Base-by-base conservation (phyloP, 352 stramenopile genomes). In the Phytophthora tentaculata region DNA sequence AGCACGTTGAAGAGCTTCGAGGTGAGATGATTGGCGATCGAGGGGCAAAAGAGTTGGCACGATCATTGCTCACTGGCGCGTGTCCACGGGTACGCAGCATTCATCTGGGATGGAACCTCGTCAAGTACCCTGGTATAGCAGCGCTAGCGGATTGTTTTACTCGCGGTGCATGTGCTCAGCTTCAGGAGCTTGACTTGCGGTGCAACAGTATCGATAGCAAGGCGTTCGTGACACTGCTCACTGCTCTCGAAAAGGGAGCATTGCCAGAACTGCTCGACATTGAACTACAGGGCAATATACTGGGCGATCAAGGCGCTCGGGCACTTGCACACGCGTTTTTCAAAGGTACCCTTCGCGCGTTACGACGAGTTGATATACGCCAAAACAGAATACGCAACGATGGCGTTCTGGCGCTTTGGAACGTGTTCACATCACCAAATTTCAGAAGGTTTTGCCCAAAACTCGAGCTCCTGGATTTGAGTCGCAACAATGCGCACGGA, bases 301-400 rank as follows among this genome's bases (percentile, higher is more conserved):
- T 94, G 12, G 80, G 80, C 4, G 80, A 94, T 55, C 73, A 83
- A 51, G 83, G 83, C 2, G 82, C 77, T 22, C 86, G 86, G 16
- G 68, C 74, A 7, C 51, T 93, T 3, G 72, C 76, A 2, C 84
- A 92, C 20, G 79, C 84, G 0, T 80, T 88, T 61, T 69, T 92
- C 13, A 62, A 71, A 35, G 83, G 83, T 2, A 81, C 83, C 3
- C 67, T 91, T 13, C 73, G 63, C 8, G 56, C 61, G 1, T 63
- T 93, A 0, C 72, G 69, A 10, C 56, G 59, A 17, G 77, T 93
- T 23, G 81, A 93, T 57, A 60, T 90, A 17, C 81, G 83, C 1
- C 83, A 90, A 50, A 93, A 91, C 62, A 59, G 68, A 8, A 90
- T 91, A 54, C 83, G 77, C 13, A 89, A 89, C 47, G 77, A 82